phyloP scores from a whole-genome alignment of 352 stramenopile genomes.

The Phytophthora fragariaefolia region DNA sequence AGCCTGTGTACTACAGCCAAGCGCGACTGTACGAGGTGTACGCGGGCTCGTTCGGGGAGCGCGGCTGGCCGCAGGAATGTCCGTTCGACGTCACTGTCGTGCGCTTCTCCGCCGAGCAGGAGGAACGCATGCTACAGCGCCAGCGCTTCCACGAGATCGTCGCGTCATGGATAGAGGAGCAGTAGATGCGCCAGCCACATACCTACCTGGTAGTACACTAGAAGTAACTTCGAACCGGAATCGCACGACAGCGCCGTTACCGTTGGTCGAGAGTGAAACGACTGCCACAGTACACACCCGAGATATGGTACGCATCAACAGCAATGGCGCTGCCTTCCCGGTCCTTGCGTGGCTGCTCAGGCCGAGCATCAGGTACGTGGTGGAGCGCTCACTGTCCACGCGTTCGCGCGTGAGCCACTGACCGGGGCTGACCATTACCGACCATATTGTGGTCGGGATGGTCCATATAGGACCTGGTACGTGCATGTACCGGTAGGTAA shows the following conservation, averaged over 20 bases:
- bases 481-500: no score
- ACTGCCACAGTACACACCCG: no score
- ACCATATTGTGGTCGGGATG: no score
- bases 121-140: conserved; percentile 46
- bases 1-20: conserved; percentile 55
- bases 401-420: conserved; percentile 5
- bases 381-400: conserved; percentile 1
- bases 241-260: no score
- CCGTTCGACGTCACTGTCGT: conserved; percentile 59
- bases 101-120: conserved; percentile 44
- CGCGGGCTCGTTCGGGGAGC: conserved; percentile 49
- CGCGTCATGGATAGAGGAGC: conserved; percentile 35
- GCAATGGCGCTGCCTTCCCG: background rate
- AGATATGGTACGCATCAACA: background rate
- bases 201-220: no score
- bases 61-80: conserved; percentile 56
- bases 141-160: conserved; percentile 59
- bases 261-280: no score
- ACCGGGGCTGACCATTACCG: no score
- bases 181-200: no score
- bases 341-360: no score
- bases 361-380: no score
- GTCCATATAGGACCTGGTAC: no score
- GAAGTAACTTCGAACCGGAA: no score
- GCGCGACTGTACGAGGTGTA: conserved; percentile 60